These are phyloP conservation scores for Trametes pubescens DNA, from an alignment of 1,284 basidiomycete species.

Conservation along the genomic window DNA sequence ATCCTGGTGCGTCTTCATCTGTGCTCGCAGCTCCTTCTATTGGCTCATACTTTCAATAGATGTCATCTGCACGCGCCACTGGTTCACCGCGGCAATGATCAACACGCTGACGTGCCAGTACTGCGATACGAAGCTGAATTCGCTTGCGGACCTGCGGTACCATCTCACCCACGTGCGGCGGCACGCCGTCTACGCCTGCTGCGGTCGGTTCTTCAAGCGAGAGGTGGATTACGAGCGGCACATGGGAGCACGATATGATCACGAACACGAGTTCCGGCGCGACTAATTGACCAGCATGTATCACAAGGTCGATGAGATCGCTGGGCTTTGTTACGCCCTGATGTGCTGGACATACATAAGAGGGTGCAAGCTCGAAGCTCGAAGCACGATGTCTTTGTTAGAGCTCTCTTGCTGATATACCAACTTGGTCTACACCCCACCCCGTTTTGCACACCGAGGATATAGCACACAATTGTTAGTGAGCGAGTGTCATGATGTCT, in stretches of 20 bases:
- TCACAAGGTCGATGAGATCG: not conserved
- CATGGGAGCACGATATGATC: slow-evolving; percentile 16
- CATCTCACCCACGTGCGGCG: slow-evolving; percentile 45
- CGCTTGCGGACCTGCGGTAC: slow-evolving; percentile 47
- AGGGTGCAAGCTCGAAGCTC: too few species aligned
- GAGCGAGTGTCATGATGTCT: slow-evolving; percentile 16
- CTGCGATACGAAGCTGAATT: slow-evolving; percentile 45
- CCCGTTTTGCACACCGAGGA: not conserved
- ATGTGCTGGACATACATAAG: not conserved
- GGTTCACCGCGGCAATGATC: slow-evolving; percentile 49
- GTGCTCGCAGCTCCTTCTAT: not conserved
- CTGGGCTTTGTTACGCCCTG: not conserved
- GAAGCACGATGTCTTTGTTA: not conserved
- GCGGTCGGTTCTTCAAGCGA: slow-evolving; percentile 50
- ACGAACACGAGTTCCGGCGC: slow-evolving; percentile 14
- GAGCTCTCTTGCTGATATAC: not conserved
- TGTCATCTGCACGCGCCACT: slow-evolving; percentile 43
- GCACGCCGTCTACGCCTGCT: slow-evolving; percentile 50
- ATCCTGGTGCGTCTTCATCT: slow-evolving; percentile 39
- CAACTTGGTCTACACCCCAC: not conserved
- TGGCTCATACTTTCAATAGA: slow-evolving; percentile 29
- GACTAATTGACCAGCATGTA: not conserved
- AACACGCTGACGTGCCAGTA: slow-evolving; percentile 47
- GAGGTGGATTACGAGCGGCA: slow-evolving; percentile 47
- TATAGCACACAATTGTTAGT: not conserved